Conservation (phyloP, 148 eudicot genomes). For the Rhododendron mucronatum region DNA sequence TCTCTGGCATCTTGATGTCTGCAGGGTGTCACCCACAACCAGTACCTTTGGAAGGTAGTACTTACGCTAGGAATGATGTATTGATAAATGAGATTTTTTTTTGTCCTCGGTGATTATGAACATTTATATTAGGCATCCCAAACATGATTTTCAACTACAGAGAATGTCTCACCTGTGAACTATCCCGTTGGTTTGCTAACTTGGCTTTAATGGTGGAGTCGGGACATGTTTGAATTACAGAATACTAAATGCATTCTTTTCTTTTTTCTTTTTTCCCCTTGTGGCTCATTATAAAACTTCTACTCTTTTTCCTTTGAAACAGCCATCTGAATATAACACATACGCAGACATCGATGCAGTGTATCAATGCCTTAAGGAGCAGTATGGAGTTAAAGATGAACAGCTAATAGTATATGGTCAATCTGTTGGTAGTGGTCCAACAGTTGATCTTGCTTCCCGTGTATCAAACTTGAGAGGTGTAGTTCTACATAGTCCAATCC, state of each 20-base stretch:
- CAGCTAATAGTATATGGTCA: conserved; percentile 80
- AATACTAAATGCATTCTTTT: neutral
- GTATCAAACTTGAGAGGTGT: conserved; percentile 79
- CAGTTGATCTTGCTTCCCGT: conserved; percentile 87
- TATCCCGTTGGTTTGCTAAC: neutral
- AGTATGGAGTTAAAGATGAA: conserved; percentile 79
- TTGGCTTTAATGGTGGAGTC: neutral
- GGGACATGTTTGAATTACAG: neutral
- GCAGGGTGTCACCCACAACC: neutral
- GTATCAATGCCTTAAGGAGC: conserved; percentile 87
- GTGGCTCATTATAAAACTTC: conserved; percentile 28
- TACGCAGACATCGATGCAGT: conserved; percentile 95
- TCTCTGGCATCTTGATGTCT: neutral
- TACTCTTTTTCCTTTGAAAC: conserved; percentile 38
- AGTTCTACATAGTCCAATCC: conserved; percentile 87
- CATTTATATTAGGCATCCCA: neutral
- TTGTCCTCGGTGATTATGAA: neutral
- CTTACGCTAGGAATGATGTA: neutral
- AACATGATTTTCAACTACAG: neutral
- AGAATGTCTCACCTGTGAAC: neutral
- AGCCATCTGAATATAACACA: conserved; percentile 92
- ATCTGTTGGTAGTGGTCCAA: conserved; percentile 96
- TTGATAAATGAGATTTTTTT: neutral
- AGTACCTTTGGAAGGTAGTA: neutral
- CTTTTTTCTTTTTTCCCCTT: neutral